These are phyloP conservation scores for Trichothecium roseum DNA, from an alignment of 2,329 filamentous ascomycete genomes.

Conservation along the genomic window DNA sequence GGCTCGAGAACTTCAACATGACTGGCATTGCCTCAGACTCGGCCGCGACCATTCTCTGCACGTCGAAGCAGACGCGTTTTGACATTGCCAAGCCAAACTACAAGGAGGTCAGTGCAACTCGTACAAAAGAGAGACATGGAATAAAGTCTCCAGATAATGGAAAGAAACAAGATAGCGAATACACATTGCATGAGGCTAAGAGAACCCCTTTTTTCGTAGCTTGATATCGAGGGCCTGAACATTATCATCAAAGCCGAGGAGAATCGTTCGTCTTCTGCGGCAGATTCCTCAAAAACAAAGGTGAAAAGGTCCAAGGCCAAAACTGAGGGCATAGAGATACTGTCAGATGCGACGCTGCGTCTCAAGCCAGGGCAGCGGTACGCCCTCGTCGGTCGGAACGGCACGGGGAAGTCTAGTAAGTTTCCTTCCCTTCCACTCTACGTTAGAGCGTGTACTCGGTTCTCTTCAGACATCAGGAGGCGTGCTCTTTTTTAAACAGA, in stretches of 20 bases:
- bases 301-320: slow-evolving; percentile 35
- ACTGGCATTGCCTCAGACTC: slow-evolving; percentile 39
- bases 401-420: slow-evolving; percentile 72
- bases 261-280: slow-evolving; percentile 12
- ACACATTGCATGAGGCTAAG: no score
- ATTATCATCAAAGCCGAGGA: slow-evolving; percentile 40
- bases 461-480: no score
- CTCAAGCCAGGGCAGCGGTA: slow-evolving; percentile 67
- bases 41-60: slow-evolving; percentile 46
- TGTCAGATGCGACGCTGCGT: slow-evolving; percentile 58
- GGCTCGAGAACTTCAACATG: slow-evolving; percentile 18
- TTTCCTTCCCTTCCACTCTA: not conserved
- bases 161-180: not conserved
- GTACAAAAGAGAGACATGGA: no score
- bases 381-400: slow-evolving; percentile 71
- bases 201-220: slow-evolving; percentile 28
- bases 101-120: slow-evolving; percentile 40
- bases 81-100: slow-evolving; percentile 45
- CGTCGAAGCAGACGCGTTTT: slow-evolving; percentile 58
- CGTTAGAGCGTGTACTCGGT: not conserved
- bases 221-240: slow-evolving; percentile 63
- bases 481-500: no score
- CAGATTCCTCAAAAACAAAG: slow-evolving; percentile 16
- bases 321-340: slow-evolving; percentile 50
- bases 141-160: no score